Conservation (phyloP, 495 filamentous ascomycete species). For the Penicillium soppii region DNA sequence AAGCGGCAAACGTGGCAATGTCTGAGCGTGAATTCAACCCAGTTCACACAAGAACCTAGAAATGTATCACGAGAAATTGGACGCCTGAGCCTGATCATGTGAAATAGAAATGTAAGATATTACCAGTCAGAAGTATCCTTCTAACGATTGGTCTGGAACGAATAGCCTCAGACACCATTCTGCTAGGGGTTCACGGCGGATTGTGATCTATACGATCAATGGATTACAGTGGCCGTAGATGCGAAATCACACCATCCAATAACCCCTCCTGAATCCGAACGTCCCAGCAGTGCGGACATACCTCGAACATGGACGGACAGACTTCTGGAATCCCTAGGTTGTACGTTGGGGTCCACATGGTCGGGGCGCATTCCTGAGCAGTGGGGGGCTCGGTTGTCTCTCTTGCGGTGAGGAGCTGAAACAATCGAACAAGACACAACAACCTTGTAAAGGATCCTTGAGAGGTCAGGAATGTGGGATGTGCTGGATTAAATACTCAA, state of each 20-base stretch:
- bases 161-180: neutral
- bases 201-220: constrained; percentile 3
- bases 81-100: too few species aligned
- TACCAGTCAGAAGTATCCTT: too few species aligned
- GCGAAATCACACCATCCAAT: too few species aligned
- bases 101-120: too few species aligned
- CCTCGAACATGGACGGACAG: neutral
- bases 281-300: neutral
- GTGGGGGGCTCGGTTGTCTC: constrained; percentile 7
- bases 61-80: too few species aligned
- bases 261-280: neutral
- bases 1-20: constrained; percentile 15
- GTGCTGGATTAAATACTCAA: neutral
- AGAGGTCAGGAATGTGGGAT: constrained; percentile 4
- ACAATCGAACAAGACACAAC: constrained; percentile 3
- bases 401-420: constrained; percentile 12
- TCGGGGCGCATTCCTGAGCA: constrained; percentile 6
- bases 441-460: neutral
- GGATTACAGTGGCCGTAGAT: neutral
- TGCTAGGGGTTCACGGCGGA: neutral
- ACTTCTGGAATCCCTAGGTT: constrained; percentile 16
- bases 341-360: constrained; percentile 18
- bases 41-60: neutral
- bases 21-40: constrained; percentile 2
- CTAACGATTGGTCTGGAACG: too few species aligned